Evolutionary conservation across 352 stramenopile genomes (phyloP), one percentile per base, ranked within the genome.

Genomic region (Salisapilia sapeloensis): DNA sequence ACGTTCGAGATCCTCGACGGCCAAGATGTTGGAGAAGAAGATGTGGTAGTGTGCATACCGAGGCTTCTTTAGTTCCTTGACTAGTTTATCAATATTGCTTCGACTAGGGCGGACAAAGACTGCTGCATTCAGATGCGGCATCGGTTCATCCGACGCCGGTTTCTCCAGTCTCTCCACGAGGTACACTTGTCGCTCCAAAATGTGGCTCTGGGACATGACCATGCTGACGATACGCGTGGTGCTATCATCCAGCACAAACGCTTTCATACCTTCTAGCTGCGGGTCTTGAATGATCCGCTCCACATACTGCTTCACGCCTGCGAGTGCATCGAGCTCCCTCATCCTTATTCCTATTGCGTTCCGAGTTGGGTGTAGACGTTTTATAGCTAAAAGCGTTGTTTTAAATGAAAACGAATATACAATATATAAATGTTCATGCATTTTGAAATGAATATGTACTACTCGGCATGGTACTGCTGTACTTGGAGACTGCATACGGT

Each of bases 21-120:
- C 63, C 24, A 98, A 37, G 39, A 98, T 96, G 38, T 97, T 98
- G 22, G 82, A 92, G 60, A 99, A 99, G 56, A 98, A 99, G 32
- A 99, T 71, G 59, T 99, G 93, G 63, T 99, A 99, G 60, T 98
- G 89, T 2, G 74, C 65, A 54, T 96, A 99, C 43, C 96, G 92
- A 16, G 94, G 93, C 28, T 66, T 55, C 40, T 82, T 74, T 10
- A 99, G 60, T 61, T 99, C 95, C 11, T 64, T 53, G 24, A 63
- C 71, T 15, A 98, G 60, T 25, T 95, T 50, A 45, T 94, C 85
- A 18, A 97, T 51, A 46, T 96, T 97, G 3, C 49, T 55, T 21
- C 80, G 50, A 9, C 86, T 98, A 2, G 94, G 92, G 12, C 92
- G 89, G 21, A 97, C 49, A 35, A 97, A 97, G 22, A 91, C 77